Conservation (phyloP, 805 yeast genomes). For the Ogataea saltuana region DNA sequence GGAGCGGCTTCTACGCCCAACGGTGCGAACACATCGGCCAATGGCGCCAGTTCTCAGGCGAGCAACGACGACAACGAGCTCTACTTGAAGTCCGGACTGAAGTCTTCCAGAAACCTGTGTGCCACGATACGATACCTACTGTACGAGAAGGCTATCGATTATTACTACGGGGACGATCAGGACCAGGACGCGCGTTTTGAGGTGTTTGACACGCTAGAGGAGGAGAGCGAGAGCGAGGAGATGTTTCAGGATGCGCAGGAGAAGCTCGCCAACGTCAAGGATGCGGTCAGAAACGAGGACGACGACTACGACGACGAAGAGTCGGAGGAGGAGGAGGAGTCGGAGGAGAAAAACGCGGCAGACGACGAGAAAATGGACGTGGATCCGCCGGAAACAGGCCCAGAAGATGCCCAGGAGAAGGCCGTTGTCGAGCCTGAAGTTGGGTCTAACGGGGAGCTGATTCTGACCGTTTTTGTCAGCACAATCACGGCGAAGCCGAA, state of each 20-base stretch:
- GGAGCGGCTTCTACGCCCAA: background rate
- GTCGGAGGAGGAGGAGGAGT: conserved; percentile 24
- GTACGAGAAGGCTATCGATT: conserved; percentile 70
- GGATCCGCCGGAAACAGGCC: conserved; percentile 2
- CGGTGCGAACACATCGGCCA: conserved; percentile 3
- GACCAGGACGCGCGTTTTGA: conserved; percentile 13
- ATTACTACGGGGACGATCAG: conserved; percentile 20
- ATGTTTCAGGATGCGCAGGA: conserved; percentile 22
- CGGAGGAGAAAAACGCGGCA: conserved; percentile 10
- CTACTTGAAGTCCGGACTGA: conserved; percentile 47
- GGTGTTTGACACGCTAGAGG: conserved; percentile 28
- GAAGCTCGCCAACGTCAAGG: conserved; percentile 6
- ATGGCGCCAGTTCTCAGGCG: conserved; percentile 18
- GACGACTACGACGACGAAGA: conserved; percentile 37
- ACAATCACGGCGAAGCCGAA: conserved; percentile 31
- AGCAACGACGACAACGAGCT: conserved; percentile 36
- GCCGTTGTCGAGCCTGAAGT: conserved; percentile 2
- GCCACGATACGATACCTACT: conserved; percentile 65
- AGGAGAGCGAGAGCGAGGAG: conserved; percentile 31
- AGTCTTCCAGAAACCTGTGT: conserved; percentile 56
- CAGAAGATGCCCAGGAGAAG: background rate
- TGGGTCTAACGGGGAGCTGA: conserved; percentile 17
- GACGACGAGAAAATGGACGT: conserved; percentile 12
- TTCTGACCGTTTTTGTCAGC: conserved; percentile 19
- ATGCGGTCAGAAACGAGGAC: conserved; percentile 30